Evolutionary conservation across 352 stramenopile genomes (phyloP).

Genomic region (Paralagenidium karlingii): DNA sequence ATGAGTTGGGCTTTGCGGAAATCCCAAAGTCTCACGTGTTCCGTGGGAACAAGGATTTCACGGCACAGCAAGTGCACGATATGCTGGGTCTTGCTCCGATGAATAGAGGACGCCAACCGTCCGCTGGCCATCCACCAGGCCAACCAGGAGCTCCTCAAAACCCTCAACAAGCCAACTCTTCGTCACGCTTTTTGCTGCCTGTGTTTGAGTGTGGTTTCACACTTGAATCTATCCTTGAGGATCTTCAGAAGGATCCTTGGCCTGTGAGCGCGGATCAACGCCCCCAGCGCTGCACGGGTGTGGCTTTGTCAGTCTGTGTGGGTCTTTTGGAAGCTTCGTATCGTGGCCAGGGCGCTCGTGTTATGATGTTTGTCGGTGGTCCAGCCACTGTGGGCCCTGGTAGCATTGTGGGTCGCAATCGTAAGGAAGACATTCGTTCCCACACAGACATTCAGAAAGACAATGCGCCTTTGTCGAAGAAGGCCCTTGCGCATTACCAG

Average conservation of each 20-base stretch:
- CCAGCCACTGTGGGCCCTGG: conserved; percentile 94
- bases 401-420: conserved; percentile 89
- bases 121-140: conserved; percentile 3
- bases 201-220: conserved; percentile 95
- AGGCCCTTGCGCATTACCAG: conserved; percentile 94
- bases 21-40: conserved; percentile 98
- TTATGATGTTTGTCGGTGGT: conserved; percentile 98
- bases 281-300: conserved; percentile 92
- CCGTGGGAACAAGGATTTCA: conserved; percentile 97
- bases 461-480: conserved; percentile 90
- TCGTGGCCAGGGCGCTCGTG: conserved; percentile 88
- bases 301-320: conserved; percentile 93
- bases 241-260: conserved; percentile 97
- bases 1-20: conserved; percentile 95
- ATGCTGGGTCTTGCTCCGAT: conserved; percentile 86
- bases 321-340: conserved; percentile 93
- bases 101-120: conserved; percentile 30
- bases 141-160: conserved; percentile 40
- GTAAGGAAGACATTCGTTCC: conserved; percentile 96
- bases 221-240: conserved; percentile 96
- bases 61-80: conserved; percentile 90
- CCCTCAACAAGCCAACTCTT: conserved; percentile 71
- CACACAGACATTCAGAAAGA: conserved; percentile 94
- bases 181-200: conserved; percentile 92
- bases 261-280: conserved; percentile 93